phyloP scores from a whole-genome alignment of 495 filamentous ascomycete species.

The Penicillium daleae region DNA sequence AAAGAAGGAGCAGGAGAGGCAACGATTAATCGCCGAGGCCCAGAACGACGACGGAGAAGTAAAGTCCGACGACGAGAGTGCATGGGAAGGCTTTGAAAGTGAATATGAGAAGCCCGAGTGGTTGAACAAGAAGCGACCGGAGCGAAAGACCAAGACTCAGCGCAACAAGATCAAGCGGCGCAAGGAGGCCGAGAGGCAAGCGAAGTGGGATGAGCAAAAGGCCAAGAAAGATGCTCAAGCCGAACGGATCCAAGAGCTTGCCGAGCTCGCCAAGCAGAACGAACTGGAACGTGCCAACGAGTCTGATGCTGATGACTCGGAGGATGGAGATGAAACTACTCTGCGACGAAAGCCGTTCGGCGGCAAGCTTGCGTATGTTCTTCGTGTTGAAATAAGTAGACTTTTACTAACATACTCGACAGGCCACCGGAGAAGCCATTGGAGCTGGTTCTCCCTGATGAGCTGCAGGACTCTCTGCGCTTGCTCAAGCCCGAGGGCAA shows the following conservation, averaged over 20 bases:
- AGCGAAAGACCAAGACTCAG: conserved; percentile 83
- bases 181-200: conserved; percentile 80
- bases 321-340: conserved; percentile 51
- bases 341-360: conserved; percentile 73
- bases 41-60: conserved; percentile 68
- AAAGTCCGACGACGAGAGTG: conserved; percentile 81
- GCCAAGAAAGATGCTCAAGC: conserved; percentile 70
- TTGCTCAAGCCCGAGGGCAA: conserved; percentile 93
- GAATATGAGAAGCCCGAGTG: conserved; percentile 65
- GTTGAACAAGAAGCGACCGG: conserved; percentile 69
- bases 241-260: conserved; percentile 66
- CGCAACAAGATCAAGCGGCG: conserved; percentile 83
- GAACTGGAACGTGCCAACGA: conserved; percentile 49
- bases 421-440: conserved; percentile 77
- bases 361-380: conserved; percentile 67
- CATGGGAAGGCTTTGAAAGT: conserved; percentile 84
- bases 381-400: neutral
- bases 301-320: conserved; percentile 58
- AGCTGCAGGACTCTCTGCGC: conserved; percentile 88
- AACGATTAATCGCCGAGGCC: conserved; percentile 58
- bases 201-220: conserved; percentile 69
- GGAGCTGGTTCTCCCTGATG: conserved; percentile 89
- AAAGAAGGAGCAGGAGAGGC: conserved; percentile 61
- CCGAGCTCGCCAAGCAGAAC: conserved; percentile 61
- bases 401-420: conserved; percentile 30